Evolutionary conservation across 1,139 yeast genomes (phyloP), one percentile per base, ranked within the genome.

Genomic region (Suhomyces guaymorum): DNA sequence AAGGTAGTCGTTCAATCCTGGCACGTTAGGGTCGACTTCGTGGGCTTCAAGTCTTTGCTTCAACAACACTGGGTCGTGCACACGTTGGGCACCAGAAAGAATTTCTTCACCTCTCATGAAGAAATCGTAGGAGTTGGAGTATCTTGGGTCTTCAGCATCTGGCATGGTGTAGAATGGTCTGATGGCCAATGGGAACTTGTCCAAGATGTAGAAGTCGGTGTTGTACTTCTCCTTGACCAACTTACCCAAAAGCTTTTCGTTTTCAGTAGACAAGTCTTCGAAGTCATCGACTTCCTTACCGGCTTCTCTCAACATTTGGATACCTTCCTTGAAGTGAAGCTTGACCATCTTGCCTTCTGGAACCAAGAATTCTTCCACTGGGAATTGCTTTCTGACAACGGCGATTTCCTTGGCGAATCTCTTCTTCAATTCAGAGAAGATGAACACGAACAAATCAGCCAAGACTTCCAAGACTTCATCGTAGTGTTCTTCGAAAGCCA

Each of bases 151-250:
- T 57, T 80, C 84, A 12, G 97, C 76, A 61, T 90, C 97, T 44
- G 98, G 97, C 98, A 94, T 92, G 39, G 99, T 92, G 77, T 92
- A 92, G 78, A 92, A 92, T 41, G 99, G 99, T 72, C 99, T 84
- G 39, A 89, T 78, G 19, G 87, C 95, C 57, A 89, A 73, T 54
- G 98, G 99, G 85, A 94, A 92, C 65, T 92, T 92, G 75, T 92
- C 99, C 66, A 92, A 79, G 57, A 92, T 88, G 72, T 90, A 92
- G 76, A 92, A 92, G 66, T 92, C 99, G 38, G 98, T 92, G 67
- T 90, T 88, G 67, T 89, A 90, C 67, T 88, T 82, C 43, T 89
- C 97, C 61, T 90, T 84, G 31, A 92, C 95, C 49, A 92, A 70
- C 59, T 80, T 82, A 62, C 99, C 99, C 52, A 92, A 77, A 44